Conservation (phyloP, 768 basidiomycete genomes). For the Termitomyces heimii region DNA sequence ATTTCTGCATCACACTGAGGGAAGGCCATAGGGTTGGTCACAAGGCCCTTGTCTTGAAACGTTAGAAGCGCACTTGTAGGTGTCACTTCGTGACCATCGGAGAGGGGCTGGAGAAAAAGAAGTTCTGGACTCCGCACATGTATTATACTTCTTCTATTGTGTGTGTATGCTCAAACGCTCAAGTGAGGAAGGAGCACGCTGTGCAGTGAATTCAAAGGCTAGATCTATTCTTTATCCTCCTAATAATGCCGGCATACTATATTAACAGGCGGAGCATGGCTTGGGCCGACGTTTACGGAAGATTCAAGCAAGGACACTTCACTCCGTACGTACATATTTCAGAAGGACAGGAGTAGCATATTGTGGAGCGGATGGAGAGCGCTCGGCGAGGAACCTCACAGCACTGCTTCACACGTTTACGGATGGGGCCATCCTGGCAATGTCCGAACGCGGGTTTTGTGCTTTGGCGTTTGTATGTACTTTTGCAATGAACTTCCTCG, state of each 20-base stretch:
- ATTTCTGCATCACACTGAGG: conserved; percentile 5
- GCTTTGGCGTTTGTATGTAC: neutral
- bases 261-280: neutral
- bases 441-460: neutral
- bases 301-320: neutral
- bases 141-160: neutral
- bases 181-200: neutral
- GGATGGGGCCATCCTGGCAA: neutral
- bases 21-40: conserved; percentile 6
- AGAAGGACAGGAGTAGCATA: conserved; percentile 1
- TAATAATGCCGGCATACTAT: neutral
- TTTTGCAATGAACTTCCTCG: neutral
- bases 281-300: conserved; percentile 12
- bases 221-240: neutral
- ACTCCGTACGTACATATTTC: neutral
- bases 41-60: conserved; percentile 14
- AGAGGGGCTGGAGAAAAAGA: conserved; percentile 1
- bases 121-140: neutral
- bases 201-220: neutral
- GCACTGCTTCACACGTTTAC: neutral
- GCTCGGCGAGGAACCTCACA: neutral
- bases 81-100: conserved; percentile 4
- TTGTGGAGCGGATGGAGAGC: neutral
- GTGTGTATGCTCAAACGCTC: neutral
- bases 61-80: conserved; percentile 3